phyloP scores from a whole-genome alignment of 228 moss, liverwort and hornwort genomes.

The Sphagnum magellanicum region DNA sequence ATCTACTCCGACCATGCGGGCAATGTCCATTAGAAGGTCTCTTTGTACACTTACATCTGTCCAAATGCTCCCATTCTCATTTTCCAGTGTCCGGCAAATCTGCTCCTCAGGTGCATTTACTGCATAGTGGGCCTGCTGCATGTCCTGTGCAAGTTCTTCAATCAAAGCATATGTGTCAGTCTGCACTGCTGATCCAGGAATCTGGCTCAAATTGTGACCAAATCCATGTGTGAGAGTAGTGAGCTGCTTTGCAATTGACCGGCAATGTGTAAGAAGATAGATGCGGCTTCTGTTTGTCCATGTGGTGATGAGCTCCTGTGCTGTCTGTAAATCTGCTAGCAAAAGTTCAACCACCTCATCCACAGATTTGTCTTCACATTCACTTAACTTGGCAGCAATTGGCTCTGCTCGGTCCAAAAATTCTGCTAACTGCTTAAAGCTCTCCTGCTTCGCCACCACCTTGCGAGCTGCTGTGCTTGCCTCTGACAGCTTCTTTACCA shows the following conservation, averaged over 20 bases:
- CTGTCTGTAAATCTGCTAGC: slow-evolving; percentile 52
- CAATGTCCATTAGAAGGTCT: slow-evolving; percentile 56
- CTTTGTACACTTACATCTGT: slow-evolving; percentile 45
- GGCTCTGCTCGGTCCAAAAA: slow-evolving; percentile 50
- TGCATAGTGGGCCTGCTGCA: slow-evolving; percentile 68
- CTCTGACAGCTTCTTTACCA: slow-evolving; percentile 48
- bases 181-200: slow-evolving; percentile 49
- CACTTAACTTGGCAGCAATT: slow-evolving; percentile 36
- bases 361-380: slow-evolving; percentile 28
- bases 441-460: slow-evolving; percentile 56
- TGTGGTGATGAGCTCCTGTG: slow-evolving; percentile 65
- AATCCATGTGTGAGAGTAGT: slow-evolving; percentile 58
- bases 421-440: slow-evolving; percentile 56
- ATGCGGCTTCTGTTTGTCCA: slow-evolving; percentile 72
- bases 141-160: slow-evolving; percentile 46
- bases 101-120: slow-evolving; percentile 58
- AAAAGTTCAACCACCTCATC: slow-evolving; percentile 48
- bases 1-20: slow-evolving; percentile 52
- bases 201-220: slow-evolving; percentile 37
- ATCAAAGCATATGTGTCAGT: slow-evolving; percentile 44
- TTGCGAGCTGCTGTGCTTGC: slow-evolving; percentile 50
- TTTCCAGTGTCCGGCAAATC: slow-evolving; percentile 56
- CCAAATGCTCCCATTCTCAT: slow-evolving; percentile 29
- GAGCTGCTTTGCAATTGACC: slow-evolving; percentile 56
- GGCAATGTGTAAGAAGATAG: slow-evolving; percentile 80